Base-by-base conservation (phyloP, 441 rosid species). In the Bruguiera hainesii region DNA sequence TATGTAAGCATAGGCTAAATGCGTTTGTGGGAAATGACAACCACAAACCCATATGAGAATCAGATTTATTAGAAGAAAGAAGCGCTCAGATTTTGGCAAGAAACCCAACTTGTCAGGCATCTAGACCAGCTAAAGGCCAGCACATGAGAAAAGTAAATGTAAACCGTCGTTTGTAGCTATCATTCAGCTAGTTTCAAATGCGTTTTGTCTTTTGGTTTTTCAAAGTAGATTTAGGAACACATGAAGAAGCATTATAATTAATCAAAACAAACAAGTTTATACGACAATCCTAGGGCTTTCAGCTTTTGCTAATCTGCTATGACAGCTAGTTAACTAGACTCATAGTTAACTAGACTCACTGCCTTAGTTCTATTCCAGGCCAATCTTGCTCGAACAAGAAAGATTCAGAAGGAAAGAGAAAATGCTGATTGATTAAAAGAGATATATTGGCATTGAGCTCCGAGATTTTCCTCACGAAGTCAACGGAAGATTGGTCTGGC, bases 101-200 rank as follows among this genome's bases (percentile, higher is more conserved):
- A 66, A 74, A 73, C 63, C 73, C 74, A 51, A 20, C 37, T 51
- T 75, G 78, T 64, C 67, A 72, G 81, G 65, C 31, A 15, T 26
- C 29, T 66, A 56, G 21, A 50, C 58, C 58, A 21, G 29, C 10
- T 64, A 21, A 10, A 23, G 58, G 29, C 25, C 28, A 2, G 21
- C 58, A 23, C 29, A 53, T 23, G 58, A 8, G 28, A 53, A 29
- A 9, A 1, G 16, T 53, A 20, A 1, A 53, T 20, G 18, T 42
- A 42, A 42, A 42, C 48, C 16, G 5, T 37, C 3, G 18, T 0
- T 42, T 42, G 48, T 42, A 11, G 46, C 48, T 42, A 42, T 11
- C 48, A 42, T 42, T 42, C 15, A 1, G 5, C 16, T 42, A 42
- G 48, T 2, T 37, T 53, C 21, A 23, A 10, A 16, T 53, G 28